These are phyloP conservation scores for Penicillium canescens DNA, from an alignment of 495 filamentous ascomycete species.

Conservation along the genomic window DNA sequence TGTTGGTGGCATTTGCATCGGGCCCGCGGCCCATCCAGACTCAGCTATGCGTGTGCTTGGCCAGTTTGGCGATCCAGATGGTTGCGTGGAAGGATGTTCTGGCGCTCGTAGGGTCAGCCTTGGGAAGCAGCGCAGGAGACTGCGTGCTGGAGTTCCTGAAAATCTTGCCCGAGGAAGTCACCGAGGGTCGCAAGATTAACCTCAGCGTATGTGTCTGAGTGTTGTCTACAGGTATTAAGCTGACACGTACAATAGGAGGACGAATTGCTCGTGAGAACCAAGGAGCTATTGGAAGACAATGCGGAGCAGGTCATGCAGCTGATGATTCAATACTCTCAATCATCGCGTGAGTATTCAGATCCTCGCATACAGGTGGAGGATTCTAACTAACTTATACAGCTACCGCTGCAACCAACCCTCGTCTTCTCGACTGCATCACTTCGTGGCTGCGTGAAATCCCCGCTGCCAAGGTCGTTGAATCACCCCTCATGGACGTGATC, in stretches of 20 bases:
- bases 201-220: constrained; percentile 76
- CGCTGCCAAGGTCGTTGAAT: constrained; percentile 77
- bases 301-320: constrained; percentile 81
- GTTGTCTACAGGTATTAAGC: background rate
- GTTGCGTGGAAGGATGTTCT: constrained; percentile 93
- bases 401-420: constrained; percentile 79
- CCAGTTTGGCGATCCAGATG: constrained; percentile 95
- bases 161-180: constrained; percentile 98
- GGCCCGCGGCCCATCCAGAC: constrained; percentile 91
- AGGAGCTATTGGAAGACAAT: constrained; percentile 87
- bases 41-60: constrained; percentile 92
- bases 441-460: constrained; percentile 95
- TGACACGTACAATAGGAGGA: constrained; percentile 71
- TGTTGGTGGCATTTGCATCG: constrained; percentile 73
- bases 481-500: constrained; percentile 79
- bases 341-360: constrained; percentile 65
- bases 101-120: constrained; percentile 69
- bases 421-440: constrained; percentile 89
- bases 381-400: constrained; percentile 27
- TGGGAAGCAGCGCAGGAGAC: constrained; percentile 76
- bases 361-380: background rate
- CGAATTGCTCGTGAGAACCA: constrained; percentile 76
- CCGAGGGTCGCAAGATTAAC: constrained; percentile 97
- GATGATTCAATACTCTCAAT: constrained; percentile 84
- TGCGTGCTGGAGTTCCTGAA: constrained; percentile 93